Conservation (phyloP, 352 stramenopile genomes). For the Halophytophthora polymorphica region DNA sequence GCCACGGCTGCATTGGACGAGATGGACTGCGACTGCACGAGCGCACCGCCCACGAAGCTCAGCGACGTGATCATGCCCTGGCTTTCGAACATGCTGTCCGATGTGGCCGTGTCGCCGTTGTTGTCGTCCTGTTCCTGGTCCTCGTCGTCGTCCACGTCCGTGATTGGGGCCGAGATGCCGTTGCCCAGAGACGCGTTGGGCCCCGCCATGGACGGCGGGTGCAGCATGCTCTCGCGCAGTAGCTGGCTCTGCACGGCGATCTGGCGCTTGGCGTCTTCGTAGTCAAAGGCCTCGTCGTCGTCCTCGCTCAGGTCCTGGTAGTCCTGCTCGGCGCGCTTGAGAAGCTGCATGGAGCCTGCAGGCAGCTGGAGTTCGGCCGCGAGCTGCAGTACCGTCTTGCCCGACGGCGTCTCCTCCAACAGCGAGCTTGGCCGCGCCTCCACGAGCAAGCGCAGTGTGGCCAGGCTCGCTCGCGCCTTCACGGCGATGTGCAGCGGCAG, state of each 20-base stretch:
- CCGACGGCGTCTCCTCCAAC: constrained; percentile 63
- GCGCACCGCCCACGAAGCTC: constrained; percentile 34
- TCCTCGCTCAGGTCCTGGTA: constrained; percentile 65
- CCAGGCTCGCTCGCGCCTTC: constrained; percentile 42
- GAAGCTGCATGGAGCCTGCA: constrained; percentile 44
- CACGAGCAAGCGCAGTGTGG: constrained; percentile 59
- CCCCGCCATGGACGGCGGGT: constrained; percentile 29
- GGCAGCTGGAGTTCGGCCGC: constrained; percentile 54
- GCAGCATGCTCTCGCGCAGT: constrained; percentile 73
- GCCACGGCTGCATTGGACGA: neutral
- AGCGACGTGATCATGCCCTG: constrained; percentile 41
- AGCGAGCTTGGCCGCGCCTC: constrained; percentile 65
- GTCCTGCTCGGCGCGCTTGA: constrained; percentile 65
- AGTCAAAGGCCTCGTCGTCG: constrained; percentile 58
- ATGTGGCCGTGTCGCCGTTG: constrained; percentile 12
- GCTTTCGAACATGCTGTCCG: constrained; percentile 27
- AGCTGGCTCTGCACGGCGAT: constrained; percentile 75
- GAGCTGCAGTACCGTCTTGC: constrained; percentile 69
- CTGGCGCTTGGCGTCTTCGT: constrained; percentile 71
- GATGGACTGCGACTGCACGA: constrained; percentile 31
- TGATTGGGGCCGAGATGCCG: constrained; percentile 22
- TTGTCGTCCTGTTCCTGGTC: no score
- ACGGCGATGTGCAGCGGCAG: constrained; percentile 83
- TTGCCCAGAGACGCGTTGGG: constrained; percentile 27
- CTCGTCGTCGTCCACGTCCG: constrained; percentile 28